These are phyloP conservation scores for Clonostachys byssicola DNA, from an alignment of 2,329 filamentous ascomycete genomes.

Conservation along the genomic window DNA sequence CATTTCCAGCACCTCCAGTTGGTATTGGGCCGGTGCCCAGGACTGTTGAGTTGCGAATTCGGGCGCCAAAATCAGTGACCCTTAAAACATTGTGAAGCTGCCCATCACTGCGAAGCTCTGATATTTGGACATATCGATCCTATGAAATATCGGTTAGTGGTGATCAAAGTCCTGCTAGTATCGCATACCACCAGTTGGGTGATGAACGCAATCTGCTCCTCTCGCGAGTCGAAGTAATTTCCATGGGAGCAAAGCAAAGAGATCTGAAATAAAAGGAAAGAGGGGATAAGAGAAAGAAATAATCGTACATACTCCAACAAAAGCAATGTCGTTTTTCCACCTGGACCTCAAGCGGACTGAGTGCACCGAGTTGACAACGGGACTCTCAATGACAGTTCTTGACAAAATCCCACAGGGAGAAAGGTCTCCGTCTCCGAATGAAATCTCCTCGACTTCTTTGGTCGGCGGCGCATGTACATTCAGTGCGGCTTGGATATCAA, in stretches of 20 bases:
- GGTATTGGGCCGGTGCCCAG: conserved; percentile 47
- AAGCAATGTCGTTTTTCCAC: conserved; percentile 75
- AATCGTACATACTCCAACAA: conserved; percentile 64
- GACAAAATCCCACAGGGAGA: conserved; percentile 71
- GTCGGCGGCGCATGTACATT: conserved; percentile 18
- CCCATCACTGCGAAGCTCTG: conserved; percentile 65
- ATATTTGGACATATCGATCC: conserved; percentile 79
- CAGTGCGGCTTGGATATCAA: conserved; percentile 36
- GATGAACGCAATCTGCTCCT: too few species aligned
- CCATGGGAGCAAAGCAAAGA: too few species aligned
- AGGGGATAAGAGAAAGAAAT: neutral
- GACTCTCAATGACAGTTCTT: conserved; percentile 72
- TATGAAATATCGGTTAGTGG: conserved; percentile 17
- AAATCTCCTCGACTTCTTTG: neutral
- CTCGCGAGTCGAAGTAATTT: too few species aligned
- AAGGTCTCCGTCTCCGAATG: conserved; percentile 19
- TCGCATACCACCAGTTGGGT: too few species aligned
- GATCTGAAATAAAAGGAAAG: neutral
- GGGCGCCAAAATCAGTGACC: conserved; percentile 73
- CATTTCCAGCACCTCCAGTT: neutral
- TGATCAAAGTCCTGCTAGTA: too few species aligned
- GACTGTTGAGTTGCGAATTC: conserved; percentile 75
- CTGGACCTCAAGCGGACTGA: conserved; percentile 72
- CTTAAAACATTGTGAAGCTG: conserved; percentile 72
- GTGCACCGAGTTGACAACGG: conserved; percentile 71